These are phyloP conservation scores for Colletotrichum karsti DNA, from an alignment of 2,329 filamentous ascomycete species.

Conservation along the genomic window DNA sequence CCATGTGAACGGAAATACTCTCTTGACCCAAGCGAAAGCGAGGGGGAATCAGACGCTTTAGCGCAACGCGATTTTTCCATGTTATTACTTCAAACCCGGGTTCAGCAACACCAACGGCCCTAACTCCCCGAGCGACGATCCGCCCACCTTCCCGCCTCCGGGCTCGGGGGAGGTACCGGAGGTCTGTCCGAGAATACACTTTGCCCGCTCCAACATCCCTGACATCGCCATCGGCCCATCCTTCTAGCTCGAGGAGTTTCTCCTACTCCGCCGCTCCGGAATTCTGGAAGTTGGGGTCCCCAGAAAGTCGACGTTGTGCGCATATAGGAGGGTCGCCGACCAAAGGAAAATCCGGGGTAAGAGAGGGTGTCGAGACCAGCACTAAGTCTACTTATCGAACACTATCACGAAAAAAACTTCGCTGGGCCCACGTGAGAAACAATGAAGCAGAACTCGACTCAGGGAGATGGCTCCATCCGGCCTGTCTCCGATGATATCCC, in stretches of 20 bases:
- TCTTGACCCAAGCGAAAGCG: no score
- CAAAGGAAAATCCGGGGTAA: conserved; percentile 5
- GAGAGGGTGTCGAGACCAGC: background rate
- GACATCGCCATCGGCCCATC: conserved; percentile 9
- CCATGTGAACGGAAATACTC: no score
- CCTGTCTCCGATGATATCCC: background rate
- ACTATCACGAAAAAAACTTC: background rate
- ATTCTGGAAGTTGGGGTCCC: conserved; percentile 3
- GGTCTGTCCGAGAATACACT: background rate
- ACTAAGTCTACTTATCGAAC: background rate
- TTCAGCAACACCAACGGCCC: no score
- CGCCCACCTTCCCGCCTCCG: background rate
- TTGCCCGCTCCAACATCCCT: background rate
- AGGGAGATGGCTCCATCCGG: background rate
- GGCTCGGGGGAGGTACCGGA: conserved; percentile 9
- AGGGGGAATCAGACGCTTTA: background rate
- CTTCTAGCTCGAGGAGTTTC: background rate
- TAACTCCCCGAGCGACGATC: conserved; percentile 1
- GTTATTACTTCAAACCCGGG: no score
- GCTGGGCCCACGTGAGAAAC: background rate
- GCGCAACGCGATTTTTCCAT: background rate
- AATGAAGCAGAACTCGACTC: background rate
- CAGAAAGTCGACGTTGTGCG: background rate
- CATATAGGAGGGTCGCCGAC: conserved; percentile 3
- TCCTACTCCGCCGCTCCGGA: conserved; percentile 10